These are phyloP conservation scores for sunflower (Helianthus annuus) DNA, from an alignment of 129 eudicot species.

Conservation along the genomic window DNA sequence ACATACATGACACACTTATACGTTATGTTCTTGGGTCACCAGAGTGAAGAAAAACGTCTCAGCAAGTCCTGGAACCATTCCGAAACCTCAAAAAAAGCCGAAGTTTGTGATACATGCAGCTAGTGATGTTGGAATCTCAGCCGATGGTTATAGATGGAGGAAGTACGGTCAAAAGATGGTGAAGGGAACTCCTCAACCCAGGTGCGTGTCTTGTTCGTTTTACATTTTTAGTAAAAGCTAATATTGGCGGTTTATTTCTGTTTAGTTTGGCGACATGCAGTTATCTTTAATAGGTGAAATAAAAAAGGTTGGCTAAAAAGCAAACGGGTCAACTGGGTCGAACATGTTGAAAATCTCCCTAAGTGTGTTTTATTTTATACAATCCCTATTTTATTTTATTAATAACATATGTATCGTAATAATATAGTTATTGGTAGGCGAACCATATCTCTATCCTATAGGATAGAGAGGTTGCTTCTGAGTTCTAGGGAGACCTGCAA, in stretches of 20 bases:
- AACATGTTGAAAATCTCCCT: not conserved
- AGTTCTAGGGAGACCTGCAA: too few species aligned
- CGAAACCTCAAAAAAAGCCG: constrained; percentile 54
- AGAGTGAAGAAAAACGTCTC: constrained; percentile 53
- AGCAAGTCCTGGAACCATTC: constrained; percentile 26
- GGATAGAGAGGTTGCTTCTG: too few species aligned
- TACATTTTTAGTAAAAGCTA: not conserved
- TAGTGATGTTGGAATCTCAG: constrained; percentile 61
- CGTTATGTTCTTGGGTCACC: constrained; percentile 13
- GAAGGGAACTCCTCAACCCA: constrained; percentile 70
- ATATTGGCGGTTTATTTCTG: not conserved
- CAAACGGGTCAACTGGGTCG: not conserved
- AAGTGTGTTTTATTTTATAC: not conserved
- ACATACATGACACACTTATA: not conserved
- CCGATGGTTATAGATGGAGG: constrained; percentile 73
- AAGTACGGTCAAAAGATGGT: constrained; percentile 72
- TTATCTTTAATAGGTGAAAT: not conserved
- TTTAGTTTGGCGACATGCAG: not conserved
- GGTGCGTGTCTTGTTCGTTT: constrained; percentile 39
- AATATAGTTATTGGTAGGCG: not conserved
- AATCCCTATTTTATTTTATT: not conserved
- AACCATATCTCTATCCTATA: too few species aligned
- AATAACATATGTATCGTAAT: not conserved
- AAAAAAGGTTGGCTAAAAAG: not conserved
- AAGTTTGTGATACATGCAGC: constrained; percentile 67